phyloP scores from a whole-genome alignment of 495 filamentous ascomycete species.

The Hypomontagnella monticulosa region DNA sequence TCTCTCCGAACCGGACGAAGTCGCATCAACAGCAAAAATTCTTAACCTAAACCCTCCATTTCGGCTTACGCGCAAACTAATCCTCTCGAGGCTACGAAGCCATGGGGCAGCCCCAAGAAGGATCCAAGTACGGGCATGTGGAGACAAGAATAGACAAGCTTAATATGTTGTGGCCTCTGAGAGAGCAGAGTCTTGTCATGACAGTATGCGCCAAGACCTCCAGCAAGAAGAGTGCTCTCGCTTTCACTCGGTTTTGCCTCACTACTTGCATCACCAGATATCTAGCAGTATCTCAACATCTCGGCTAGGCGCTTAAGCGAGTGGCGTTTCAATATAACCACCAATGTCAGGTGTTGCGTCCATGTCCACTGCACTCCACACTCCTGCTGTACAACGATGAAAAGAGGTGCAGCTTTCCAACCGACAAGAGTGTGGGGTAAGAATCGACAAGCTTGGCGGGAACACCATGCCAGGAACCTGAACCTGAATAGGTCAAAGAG shows the following conservation, averaged over 20 bases:
- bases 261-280: constrained; percentile 40
- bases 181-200: constrained; percentile 24
- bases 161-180: constrained; percentile 40
- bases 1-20: constrained; percentile 5
- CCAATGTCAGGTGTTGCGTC: constrained; percentile 44
- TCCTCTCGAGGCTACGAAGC: constrained; percentile 13
- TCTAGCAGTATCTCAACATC: constrained; percentile 34
- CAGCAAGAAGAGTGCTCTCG: constrained; percentile 31
- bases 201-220: constrained; percentile 40
- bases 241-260: constrained; percentile 46
- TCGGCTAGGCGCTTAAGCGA: constrained; percentile 48
- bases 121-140: constrained; percentile 31
- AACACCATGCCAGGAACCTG: constrained; percentile 41
- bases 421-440: constrained; percentile 47
- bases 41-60: neutral
- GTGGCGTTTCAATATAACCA: constrained; percentile 47
- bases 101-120: constrained; percentile 25
- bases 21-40: constrained; percentile 2
- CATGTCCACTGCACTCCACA: constrained; percentile 48
- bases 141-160: constrained; percentile 40
- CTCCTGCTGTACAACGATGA: constrained; percentile 45
- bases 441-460: constrained; percentile 40
- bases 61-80: constrained; percentile 25
- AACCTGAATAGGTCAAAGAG: constrained; percentile 31
- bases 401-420: constrained; percentile 41